These are phyloP conservation scores for Dactylellina drechsleri DNA, from an alignment of 2,329 filamentous ascomycete genomes.

Conservation along the genomic window DNA sequence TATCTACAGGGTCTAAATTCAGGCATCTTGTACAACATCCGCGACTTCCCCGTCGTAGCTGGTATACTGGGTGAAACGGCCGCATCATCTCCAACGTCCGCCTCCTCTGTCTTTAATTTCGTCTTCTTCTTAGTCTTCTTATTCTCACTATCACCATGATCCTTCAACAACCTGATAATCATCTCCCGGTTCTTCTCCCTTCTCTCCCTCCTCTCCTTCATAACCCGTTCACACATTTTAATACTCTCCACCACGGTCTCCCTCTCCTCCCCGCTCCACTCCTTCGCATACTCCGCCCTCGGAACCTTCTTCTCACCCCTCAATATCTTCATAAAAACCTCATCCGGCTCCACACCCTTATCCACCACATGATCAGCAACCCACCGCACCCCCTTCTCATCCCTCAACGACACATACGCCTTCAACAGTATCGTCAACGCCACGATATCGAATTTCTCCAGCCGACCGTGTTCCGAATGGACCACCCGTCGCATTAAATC, in stretches of 20 bases:
- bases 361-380: conserved; percentile 39
- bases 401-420: conserved; percentile 55
- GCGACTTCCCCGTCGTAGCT: too few relatives aligned
- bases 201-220: conserved; percentile 1
- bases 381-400: conserved; percentile 56
- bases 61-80: too few relatives aligned
- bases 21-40: too few relatives aligned
- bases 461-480: conserved; percentile 53
- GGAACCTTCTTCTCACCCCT: conserved; percentile 25
- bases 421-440: conserved; percentile 56
- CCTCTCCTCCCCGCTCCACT: conserved; percentile 14
- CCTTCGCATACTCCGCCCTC: conserved; percentile 22
- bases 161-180: conserved; percentile 26
- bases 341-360: conserved; percentile 29
- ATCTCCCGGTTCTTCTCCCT: conserved; percentile 24
- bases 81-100: neutral
- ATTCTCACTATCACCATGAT: neutral
- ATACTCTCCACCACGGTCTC: conserved; percentile 14
- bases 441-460: conserved; percentile 54
- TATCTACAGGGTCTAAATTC: neutral
- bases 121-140: neutral
- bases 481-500: conserved; percentile 56
- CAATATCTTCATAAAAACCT: conserved; percentile 40
- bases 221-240: conserved; percentile 18
- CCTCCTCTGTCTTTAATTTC: neutral